Evolutionary conservation across 768 basidiomycete species (phyloP), one percentile per base, ranked within the genome.

Genomic region (Auricularia auricula-judae): DNA sequence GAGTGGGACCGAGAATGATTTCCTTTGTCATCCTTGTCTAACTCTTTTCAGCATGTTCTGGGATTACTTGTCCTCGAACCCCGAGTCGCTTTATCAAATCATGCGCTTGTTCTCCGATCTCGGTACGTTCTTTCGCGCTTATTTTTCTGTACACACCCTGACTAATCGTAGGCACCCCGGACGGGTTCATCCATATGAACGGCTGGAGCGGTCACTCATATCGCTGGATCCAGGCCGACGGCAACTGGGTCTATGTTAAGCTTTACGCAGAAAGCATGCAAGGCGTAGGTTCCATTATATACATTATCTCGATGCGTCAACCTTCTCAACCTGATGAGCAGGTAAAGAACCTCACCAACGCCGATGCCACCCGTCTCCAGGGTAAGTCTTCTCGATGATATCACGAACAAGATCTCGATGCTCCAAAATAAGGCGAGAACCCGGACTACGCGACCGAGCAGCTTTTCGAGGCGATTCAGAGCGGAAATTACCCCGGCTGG

Each of bases 401-500:
- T 4, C 18, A 8, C 5, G 11, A 16, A 18, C 47, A 5, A 5
- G 47, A 16, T 51, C 4, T 5, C 23, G 47, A 16, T 51, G 73
- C 43, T 73, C 71, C 3, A 14, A 14, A 42, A 7, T 7, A 42
- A 11, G 72, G 72, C 65, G 64, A 65, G 69, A 79, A 77, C 64
- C 73, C 78, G 0, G 85, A 86, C 70, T 86, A 80, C 72, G 82
- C 82, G 63, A 76, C 81, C 36, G 76, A 81, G 43, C 84, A 85
- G 68, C 72, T 85, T 21, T 83, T 73, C 66, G 82, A 84, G 29
- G 76, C 83, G 18, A 85, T 86, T 67, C 80, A 81, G 66, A 75
- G 76, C 35, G 79, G 79, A 12, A 72, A 79, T 7, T 84, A 76
- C 74, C 84, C 84, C 33, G 78, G 80, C 67, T 85, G 81, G 80